These are phyloP conservation scores for Wickerhamiella cacticola DNA, from an alignment of 805 yeast species.

Conservation along the genomic window DNA sequence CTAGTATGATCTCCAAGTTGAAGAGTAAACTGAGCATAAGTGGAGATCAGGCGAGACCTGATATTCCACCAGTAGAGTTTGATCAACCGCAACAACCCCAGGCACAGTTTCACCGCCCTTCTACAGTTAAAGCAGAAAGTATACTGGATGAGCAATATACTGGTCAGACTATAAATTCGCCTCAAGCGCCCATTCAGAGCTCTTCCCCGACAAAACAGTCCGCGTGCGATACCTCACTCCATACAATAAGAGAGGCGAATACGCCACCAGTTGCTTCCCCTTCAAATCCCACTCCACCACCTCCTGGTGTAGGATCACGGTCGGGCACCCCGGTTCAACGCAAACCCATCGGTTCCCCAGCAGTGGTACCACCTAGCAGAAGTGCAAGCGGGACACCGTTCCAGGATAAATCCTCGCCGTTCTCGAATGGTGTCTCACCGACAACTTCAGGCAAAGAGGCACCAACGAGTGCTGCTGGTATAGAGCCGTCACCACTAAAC, in stretches of 20 bases:
- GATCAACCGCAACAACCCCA: background rate
- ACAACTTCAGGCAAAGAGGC: background rate
- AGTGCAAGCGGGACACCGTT: background rate
- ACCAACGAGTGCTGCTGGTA: background rate
- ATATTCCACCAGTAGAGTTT: background rate
- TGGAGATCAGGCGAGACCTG: background rate
- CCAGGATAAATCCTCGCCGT: background rate
- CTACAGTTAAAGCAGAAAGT: background rate
- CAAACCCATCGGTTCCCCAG: background rate
- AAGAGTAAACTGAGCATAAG: background rate
- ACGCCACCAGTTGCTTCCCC: background rate
- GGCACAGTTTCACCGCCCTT: background rate
- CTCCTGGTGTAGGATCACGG: conserved; percentile 1
- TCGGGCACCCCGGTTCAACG: background rate
- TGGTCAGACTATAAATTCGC: background rate
- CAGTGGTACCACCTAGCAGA: background rate
- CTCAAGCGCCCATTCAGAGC: background rate
- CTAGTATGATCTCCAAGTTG: background rate
- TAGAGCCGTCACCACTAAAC: background rate
- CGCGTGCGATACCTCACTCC: background rate
- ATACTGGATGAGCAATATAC: background rate
- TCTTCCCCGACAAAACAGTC: background rate
- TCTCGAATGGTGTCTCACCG: background rate
- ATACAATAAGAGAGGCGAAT: background rate
- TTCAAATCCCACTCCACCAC: background rate